Conservation (phyloP, 2,329 filamentous ascomycete species). For the Cercospora sp. region DNA sequence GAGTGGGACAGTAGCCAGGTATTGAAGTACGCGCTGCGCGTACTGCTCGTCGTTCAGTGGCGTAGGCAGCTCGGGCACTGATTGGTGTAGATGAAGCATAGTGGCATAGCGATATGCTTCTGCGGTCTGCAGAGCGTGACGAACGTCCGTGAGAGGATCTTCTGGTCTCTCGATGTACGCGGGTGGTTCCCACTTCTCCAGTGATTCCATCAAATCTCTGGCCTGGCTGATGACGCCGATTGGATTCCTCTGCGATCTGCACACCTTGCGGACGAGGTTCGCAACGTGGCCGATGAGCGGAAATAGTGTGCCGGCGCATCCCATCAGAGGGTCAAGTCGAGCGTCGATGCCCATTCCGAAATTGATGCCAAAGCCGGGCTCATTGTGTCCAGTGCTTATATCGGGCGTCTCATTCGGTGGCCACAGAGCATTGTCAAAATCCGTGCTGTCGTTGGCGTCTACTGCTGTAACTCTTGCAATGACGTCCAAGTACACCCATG, state of each 20-base stretch:
- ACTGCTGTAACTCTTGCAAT: constrained; percentile 66
- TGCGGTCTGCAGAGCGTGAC: constrained; percentile 66
- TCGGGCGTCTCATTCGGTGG: constrained; percentile 14
- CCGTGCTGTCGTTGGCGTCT: constrained; percentile 57
- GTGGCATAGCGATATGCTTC: constrained; percentile 68
- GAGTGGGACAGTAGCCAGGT: constrained; percentile 63
- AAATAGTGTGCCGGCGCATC: constrained; percentile 66
- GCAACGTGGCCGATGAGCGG: constrained; percentile 67
- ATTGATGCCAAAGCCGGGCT: constrained; percentile 41
- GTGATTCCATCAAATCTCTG: constrained; percentile 59
- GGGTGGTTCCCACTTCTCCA: constrained; percentile 64
- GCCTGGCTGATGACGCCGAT: constrained; percentile 63
- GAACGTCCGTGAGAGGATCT: constrained; percentile 62
- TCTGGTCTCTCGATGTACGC: constrained; percentile 61
- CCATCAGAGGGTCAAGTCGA: constrained; percentile 70
- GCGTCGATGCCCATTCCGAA: constrained; percentile 46
- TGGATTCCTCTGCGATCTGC: constrained; percentile 57
- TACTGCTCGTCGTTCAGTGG: constrained; percentile 55
- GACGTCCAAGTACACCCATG: constrained; percentile 73
- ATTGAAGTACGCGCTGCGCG: constrained; percentile 61
- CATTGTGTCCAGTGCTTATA: constrained; percentile 13
- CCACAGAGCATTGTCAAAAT: constrained; percentile 51
- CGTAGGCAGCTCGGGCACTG: constrained; percentile 67
- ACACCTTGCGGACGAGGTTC: constrained; percentile 63
- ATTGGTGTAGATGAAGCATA: constrained; percentile 65